A percentile compares a stretch with the other conserved stretches of the same genome.
phyloP scores from a whole-genome alignment of 192 early-diverging fungal genomes.

The Linnemannia hyalina region DNA sequence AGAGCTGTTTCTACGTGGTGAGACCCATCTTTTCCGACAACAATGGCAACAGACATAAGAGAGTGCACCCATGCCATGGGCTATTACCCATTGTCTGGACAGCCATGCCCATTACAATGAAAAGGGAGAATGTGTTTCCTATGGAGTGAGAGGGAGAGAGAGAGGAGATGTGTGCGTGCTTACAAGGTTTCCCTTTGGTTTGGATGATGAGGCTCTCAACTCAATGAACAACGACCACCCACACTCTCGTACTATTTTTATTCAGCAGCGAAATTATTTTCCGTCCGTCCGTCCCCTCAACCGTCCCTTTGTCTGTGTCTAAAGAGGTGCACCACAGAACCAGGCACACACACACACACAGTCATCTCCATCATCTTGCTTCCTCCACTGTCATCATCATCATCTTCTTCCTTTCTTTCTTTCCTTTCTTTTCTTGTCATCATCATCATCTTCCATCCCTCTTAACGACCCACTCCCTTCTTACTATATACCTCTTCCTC shows the following conservation, averaged over 20 bases:
- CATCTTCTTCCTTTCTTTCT: background rate
- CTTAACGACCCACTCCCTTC: constrained; percentile 4
- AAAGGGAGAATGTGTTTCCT: too few relatives aligned
- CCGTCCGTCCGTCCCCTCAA: background rate
- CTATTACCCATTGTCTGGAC: too few relatives aligned
- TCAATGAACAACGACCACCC: background rate
- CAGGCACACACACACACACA: too few relatives aligned
- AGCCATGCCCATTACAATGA: too few relatives aligned
- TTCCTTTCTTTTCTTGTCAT: constrained; percentile 17
- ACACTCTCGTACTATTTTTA: background rate
- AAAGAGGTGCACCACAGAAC: too few relatives aligned
- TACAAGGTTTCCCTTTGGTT: too few relatives aligned
- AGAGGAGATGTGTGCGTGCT: too few relatives aligned
- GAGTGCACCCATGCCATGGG: too few relatives aligned
- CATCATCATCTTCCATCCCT: background rate
- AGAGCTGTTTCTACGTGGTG: too few relatives aligned
- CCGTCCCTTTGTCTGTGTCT: background rate
- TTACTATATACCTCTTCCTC: constrained; percentile 9
- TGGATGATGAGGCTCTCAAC: background rate
- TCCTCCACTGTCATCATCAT: background rate
- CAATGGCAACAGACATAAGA: too few relatives aligned
- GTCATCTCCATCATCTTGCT: background rate
- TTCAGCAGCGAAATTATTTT: background rate
- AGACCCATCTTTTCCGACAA: too few relatives aligned
- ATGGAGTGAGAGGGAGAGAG: too few relatives aligned